Base-by-base conservation (phyloP, 495 filamentous ascomycete genomes). In the Penicillium canariense region DNA sequence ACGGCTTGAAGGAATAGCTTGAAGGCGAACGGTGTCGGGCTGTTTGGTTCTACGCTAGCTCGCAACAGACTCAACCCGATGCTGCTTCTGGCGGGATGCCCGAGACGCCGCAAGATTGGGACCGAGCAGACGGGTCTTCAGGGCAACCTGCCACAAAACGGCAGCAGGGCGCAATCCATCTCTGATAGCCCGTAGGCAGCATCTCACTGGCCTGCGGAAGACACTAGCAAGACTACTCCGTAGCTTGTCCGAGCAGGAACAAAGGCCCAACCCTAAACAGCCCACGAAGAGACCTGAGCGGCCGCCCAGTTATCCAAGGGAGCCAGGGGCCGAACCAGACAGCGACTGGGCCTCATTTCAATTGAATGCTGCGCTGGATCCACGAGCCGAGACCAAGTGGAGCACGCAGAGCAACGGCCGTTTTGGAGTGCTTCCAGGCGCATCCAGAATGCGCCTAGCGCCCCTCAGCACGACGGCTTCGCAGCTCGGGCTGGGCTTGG, bases 301-400 rank as follows among this genome's bases (percentile, higher is more conserved):
- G 22, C 7, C 8, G 3, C 18, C 36, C 10, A 11, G 9, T n/a
- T n/a, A 23, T 20, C 17, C 17, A 18, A 43, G 14, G 22, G 25
- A 44, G 5, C 43, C 40, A 43, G 45, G 39, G 31, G 31, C 23
- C 47, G 46, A 53, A 53, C 54, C 50, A 60, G 48, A 55, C 31
- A 8, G 38, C 55, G 27, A 35, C 43, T 51, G 52, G 48, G 26
- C 23, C 39, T 38, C 32, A 61, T 54, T 50, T 58, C 50, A 50
- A 53, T 57, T 45, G 31, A 47, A 57, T 52, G 51, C 54, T 50
- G 54, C 30, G 58, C 25, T 60, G 52, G 59, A 57, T 50, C 54
- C 58, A 60, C 48, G 48, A 60, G 49, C 54, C 50, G 54, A 58
- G 35, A 55, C 52, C 11, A 55, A 58, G 55, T 58, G 59, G 59